phyloP scores from a whole-genome alignment of 139 green algal species.

The Chloropicon primus region DNA sequence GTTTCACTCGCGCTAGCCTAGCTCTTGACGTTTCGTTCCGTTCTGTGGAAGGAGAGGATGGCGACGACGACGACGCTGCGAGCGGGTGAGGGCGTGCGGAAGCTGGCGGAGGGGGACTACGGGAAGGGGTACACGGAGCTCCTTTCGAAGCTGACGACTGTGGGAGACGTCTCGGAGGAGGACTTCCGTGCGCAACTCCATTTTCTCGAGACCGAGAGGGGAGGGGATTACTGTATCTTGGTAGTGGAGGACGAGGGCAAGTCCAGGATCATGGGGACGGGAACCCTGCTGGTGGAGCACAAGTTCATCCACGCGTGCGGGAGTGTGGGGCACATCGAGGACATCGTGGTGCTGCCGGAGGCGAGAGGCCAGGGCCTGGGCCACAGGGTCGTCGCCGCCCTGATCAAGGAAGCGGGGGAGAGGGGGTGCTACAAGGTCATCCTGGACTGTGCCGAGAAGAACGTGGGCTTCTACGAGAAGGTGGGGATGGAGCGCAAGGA shows the following conservation, averaged over 20 bases:
- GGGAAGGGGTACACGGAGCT: conserved; percentile 45
- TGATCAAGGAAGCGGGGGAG: conserved; percentile 28
- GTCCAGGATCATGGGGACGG: conserved; percentile 47
- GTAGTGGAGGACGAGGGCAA: conserved; percentile 23
- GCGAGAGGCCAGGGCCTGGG: conserved; percentile 58
- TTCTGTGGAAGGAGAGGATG: not conserved
- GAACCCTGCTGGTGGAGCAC: conserved; percentile 61
- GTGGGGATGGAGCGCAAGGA: conserved; percentile 72
- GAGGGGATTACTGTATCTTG: not conserved
- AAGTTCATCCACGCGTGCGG: conserved; percentile 78
- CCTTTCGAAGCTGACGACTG: conserved; percentile 60
- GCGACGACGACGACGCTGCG: not conserved
- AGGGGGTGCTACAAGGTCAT: conserved; percentile 89
- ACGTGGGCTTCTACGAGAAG: conserved; percentile 82
- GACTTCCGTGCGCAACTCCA: conserved; percentile 18
- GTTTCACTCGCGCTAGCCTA: too few species aligned
- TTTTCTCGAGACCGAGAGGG: not conserved
- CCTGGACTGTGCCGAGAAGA: conserved; percentile 81
- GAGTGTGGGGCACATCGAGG: conserved; percentile 77
- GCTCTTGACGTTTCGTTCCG: not conserved
- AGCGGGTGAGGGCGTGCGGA: not conserved
- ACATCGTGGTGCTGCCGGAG: conserved; percentile 70
- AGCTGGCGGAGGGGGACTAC: not conserved
- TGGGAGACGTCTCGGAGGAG: conserved; percentile 42
- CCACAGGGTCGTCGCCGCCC: conserved; percentile 48